Conservation (phyloP, 2,329 filamentous ascomycete species). For the Xylaria sp. region DNA sequence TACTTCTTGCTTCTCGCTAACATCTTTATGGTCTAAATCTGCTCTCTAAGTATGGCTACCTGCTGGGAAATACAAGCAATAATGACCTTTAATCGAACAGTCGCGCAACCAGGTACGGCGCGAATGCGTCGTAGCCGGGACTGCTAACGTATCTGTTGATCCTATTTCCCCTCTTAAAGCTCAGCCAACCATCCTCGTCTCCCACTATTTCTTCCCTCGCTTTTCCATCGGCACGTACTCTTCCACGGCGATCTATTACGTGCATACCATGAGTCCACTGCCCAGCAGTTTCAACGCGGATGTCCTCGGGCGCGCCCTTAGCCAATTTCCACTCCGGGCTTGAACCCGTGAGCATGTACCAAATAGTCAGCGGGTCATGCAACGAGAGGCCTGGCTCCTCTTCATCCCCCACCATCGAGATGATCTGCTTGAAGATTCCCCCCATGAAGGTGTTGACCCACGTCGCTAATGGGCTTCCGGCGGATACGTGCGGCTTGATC, state of each 20-base stretch:
- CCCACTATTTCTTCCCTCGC: conserved; percentile 66
- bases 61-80: not conserved
- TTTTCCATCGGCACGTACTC: conserved; percentile 63
- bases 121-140: conserved; percentile 75
- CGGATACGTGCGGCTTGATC: conserved; percentile 64
- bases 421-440: conserved; percentile 76
- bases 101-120: conserved; percentile 70
- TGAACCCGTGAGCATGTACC: conserved; percentile 76
- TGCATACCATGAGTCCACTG: conserved; percentile 97
- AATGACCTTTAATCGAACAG: conserved; percentile 63
- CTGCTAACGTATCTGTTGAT: conserved; percentile 77
- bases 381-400: conserved; percentile 70
- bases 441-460: conserved; percentile 79
- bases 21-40: conserved; percentile 39
- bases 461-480: conserved; percentile 76
- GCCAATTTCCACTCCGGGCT: conserved; percentile 66
- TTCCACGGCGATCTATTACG: conserved; percentile 77
- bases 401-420: conserved; percentile 67
- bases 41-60: conserved; percentile 12
- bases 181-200: conserved; percentile 82
- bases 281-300: conserved; percentile 86
- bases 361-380: conserved; percentile 82
- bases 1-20: conserved; percentile 45
- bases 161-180: conserved; percentile 77
- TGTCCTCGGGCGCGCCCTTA: conserved; percentile 74